Evolutionary conservation across 495 filamentous ascomycete species (phyloP).

Genomic region (Rostrohypoxylon terebratum): DNA sequence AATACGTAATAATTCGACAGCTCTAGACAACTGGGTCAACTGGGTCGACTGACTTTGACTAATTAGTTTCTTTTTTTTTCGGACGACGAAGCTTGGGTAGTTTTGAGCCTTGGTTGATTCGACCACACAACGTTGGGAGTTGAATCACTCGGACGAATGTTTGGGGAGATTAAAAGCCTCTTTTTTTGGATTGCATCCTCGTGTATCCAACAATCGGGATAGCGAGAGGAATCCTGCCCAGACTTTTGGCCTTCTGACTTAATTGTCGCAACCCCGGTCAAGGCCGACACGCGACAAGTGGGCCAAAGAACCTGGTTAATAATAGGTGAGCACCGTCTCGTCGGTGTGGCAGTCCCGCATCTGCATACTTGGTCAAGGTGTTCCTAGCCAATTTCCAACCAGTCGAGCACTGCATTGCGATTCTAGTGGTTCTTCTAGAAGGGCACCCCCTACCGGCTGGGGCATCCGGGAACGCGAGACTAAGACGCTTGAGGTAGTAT

Average conservation of each 20-base stretch:
- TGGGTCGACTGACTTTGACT: conserved; percentile 3
- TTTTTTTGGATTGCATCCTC: background rate
- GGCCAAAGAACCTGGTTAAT: conserved; percentile 44
- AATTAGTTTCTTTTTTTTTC: conserved; percentile 1
- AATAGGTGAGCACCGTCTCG: conserved; percentile 45
- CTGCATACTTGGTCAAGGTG: conserved; percentile 38
- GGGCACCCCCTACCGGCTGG: conserved; percentile 42
- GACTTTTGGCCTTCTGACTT: conserved; percentile 9
- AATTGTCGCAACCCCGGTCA: conserved; percentile 42
- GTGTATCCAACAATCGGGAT: conserved; percentile 25
- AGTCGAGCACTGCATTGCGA: conserved; percentile 36
- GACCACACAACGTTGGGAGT: background rate
- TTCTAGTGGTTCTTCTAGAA: conserved; percentile 49
- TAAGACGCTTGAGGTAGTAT: conserved; percentile 40
- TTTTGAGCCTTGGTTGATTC: conserved; percentile 6
- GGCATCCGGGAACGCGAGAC: conserved; percentile 36
- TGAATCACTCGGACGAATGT: background rate
- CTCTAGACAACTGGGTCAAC: conserved; percentile 3
- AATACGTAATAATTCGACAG: conserved; percentile 27
- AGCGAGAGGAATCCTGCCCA: conserved; percentile 19
- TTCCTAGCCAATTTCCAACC: conserved; percentile 37
- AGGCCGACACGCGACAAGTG: conserved; percentile 47
- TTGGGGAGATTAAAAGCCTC: conserved; percentile 1
- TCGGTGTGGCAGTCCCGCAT: conserved; percentile 47
- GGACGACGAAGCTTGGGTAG: background rate